These are phyloP conservation scores for Evansstolkia leycettana DNA, from an alignment of 495 filamentous ascomycete genomes.

Conservation along the genomic window DNA sequence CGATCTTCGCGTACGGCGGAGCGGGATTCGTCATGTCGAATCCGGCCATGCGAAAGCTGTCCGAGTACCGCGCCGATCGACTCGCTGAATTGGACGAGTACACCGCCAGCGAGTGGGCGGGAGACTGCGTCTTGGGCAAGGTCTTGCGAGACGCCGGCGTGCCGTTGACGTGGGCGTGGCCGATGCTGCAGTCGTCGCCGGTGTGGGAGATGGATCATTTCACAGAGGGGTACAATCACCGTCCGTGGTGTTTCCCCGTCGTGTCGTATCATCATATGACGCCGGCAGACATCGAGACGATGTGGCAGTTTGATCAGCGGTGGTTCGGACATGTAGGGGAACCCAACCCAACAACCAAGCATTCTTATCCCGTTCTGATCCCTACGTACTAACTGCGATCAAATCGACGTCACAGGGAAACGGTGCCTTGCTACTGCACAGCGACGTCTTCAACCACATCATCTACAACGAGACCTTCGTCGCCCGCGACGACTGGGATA, in stretches of 20 bases:
- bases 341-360: conserved; percentile 2
- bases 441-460: conserved; percentile 19
- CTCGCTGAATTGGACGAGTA: conserved; percentile 15
- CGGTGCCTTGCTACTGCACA: conserved; percentile 18
- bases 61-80: conserved; percentile 8
- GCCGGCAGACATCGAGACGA: conserved; percentile 23
- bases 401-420: conserved; percentile 11
- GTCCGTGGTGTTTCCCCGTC: conserved; percentile 37
- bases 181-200: conserved; percentile 21
- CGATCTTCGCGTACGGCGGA: conserved; percentile 53
- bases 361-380: background rate
- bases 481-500: conserved; percentile 21
- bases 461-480: conserved; percentile 10
- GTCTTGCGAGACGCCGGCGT: conserved; percentile 23
- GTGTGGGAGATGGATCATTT: conserved; percentile 29
- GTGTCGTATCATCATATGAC: conserved; percentile 39
- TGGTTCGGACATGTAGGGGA: conserved; percentile 29
- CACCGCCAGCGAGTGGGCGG: too few species aligned
- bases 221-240: conserved; percentile 23
- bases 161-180: conserved; percentile 24
- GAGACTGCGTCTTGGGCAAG: conserved; percentile 34
- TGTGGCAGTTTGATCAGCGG: conserved; percentile 32
- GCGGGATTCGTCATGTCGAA: conserved; percentile 45
- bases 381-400: background rate
- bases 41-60: conserved; percentile 19